Evolutionary conservation across 2,329 filamentous ascomycete genomes (phyloP).

Genomic region (Fusarium annulatum): DNA sequence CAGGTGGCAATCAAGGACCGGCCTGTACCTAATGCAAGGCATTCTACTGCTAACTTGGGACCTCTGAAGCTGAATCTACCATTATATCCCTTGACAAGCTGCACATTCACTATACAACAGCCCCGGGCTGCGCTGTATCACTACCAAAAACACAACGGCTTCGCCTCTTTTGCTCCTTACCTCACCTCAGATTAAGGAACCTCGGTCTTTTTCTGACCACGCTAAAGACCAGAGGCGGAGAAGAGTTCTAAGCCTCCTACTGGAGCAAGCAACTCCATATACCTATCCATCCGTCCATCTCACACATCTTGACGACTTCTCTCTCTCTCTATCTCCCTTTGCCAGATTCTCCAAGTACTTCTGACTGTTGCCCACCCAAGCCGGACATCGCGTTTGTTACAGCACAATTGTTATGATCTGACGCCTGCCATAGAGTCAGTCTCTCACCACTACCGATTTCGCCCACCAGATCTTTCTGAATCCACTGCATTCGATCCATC

Average conservation of each 20-base stretch:
- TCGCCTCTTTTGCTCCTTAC: slow-evolving; percentile 13
- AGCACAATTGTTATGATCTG: neutral
- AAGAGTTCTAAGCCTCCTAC: slow-evolving; percentile 32
- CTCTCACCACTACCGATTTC: neutral
- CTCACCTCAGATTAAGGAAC: slow-evolving; percentile 21
- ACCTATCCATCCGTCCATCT: slow-evolving; percentile 14
- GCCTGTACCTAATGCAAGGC: neutral
- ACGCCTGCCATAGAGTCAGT: neutral
- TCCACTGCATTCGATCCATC: neutral
- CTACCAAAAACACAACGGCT: slow-evolving; percentile 7
- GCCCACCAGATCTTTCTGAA: neutral
- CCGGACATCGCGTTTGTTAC: neutral
- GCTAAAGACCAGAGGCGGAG: slow-evolving; percentile 30
- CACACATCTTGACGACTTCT: slow-evolving; percentile 2
- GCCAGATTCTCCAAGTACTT: neutral
- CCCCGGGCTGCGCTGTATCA: slow-evolving; percentile 1
- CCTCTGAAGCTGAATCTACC: slow-evolving; percentile 1
- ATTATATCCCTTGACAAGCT: slow-evolving; percentile 1
- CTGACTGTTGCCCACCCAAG: neutral
- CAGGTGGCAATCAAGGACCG: slow-evolving; percentile 26
- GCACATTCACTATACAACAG: neutral
- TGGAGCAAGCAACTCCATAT: slow-evolving; percentile 13
- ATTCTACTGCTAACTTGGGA: neutral
- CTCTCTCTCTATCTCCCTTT: neutral
- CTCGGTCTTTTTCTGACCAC: slow-evolving; percentile 13